Conservation (phyloP, 2,329 filamentous ascomycete genomes). For the Pseudocercospora cruenta region DNA sequence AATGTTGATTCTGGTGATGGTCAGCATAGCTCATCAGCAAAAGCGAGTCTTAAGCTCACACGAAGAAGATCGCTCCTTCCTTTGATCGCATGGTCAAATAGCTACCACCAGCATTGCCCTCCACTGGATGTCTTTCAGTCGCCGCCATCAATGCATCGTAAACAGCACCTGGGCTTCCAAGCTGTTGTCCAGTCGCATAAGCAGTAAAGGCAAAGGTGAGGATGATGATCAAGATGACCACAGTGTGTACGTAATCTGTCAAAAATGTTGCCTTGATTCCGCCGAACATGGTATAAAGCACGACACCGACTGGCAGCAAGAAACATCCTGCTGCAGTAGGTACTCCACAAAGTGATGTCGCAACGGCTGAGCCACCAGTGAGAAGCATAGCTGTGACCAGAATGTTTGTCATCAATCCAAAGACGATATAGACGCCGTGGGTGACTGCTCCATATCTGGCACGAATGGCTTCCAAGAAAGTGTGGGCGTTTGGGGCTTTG, state of each 20-base stretch:
- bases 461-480: conserved; percentile 73
- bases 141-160: conserved; percentile 77
- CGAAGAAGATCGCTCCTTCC: conserved; percentile 83
- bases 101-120: conserved; percentile 77
- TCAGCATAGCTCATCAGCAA: neutral
- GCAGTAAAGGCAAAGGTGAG: conserved; percentile 82
- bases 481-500: conserved; percentile 83
- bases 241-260: conserved; percentile 84
- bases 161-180: conserved; percentile 76
- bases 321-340: conserved; percentile 81
- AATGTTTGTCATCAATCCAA: conserved; percentile 76
- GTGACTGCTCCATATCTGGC: conserved; percentile 75
- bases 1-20: conserved; percentile 67
- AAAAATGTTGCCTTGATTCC: conserved; percentile 87
- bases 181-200: conserved; percentile 71
- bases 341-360: conserved; percentile 72
- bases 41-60: conserved; percentile 40
- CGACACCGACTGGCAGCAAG: conserved; percentile 76
- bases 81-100: conserved; percentile 85
- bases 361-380: conserved; percentile 71
- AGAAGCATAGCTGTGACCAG: conserved; percentile 88
- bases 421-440: conserved; percentile 79
- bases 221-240: conserved; percentile 83
- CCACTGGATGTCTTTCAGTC: conserved; percentile 70
- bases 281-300: conserved; percentile 71